These are phyloP conservation scores for Aphelidium insulamus DNA, from an alignment of 371 early-diverging fungal genomes.

Conservation along the genomic window DNA sequence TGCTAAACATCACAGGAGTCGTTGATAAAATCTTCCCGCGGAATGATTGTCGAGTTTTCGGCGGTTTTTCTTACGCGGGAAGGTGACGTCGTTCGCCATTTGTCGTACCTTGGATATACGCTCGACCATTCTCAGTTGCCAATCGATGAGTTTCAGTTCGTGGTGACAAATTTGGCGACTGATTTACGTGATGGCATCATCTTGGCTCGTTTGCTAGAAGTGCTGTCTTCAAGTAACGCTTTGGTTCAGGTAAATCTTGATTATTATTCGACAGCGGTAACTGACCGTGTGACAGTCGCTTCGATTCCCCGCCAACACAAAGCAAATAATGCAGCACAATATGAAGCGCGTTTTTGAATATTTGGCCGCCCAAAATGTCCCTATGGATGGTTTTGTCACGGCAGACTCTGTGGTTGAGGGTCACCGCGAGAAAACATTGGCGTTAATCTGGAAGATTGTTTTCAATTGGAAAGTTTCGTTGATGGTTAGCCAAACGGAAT, in stretches of 20 bases:
- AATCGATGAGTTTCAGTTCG: slow-evolving; percentile 10
- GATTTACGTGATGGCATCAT: slow-evolving; percentile 13
- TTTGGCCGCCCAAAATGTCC: slow-evolving; percentile 6
- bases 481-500: slow-evolving; percentile 6
- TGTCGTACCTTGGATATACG: slow-evolving; percentile 10
- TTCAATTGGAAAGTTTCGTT: slow-evolving; percentile 12
- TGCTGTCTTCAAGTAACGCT: slow-evolving; percentile 7
- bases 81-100: slow-evolving; percentile 11
- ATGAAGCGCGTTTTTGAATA: slow-evolving; percentile 8
- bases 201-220: slow-evolving; percentile 9
- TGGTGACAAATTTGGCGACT: slow-evolving; percentile 9
- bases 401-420: slow-evolving; percentile 13
- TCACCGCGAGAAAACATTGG: slow-evolving; percentile 15
- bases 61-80: slow-evolving; percentile 9
- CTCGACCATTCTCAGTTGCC: slow-evolving; percentile 8
- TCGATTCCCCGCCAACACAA: slow-evolving; percentile 9
- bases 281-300: neutral
- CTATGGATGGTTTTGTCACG: slow-evolving; percentile 8
- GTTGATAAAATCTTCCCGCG: slow-evolving; percentile 7
- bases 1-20: slow-evolving; percentile 4
- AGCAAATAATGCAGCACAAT: slow-evolving; percentile 12
- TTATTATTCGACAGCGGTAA: neutral
- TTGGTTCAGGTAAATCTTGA: slow-evolving; percentile 4
- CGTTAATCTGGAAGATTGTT: slow-evolving; percentile 12
- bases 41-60: slow-evolving; percentile 6